Evolutionary conservation across 371 early-diverging fungal genomes (phyloP), one percentile per base, ranked within the genome.

Genomic region (Encephalitozoon intestinalis): DNA sequence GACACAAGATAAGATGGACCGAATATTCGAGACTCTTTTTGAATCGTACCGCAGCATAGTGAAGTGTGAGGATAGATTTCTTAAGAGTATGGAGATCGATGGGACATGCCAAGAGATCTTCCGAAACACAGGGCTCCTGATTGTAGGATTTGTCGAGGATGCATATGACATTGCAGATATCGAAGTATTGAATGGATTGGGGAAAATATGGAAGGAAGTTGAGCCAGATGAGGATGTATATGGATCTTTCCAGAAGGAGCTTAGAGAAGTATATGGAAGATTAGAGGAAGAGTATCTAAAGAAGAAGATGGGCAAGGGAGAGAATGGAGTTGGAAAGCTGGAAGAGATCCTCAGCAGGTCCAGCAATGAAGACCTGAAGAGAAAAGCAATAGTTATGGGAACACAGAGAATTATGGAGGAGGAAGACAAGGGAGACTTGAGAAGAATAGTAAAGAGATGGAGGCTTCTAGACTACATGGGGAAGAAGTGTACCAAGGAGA

Each of bases 61-160:
- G 44, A 50, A 43, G 25, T 63, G 77, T 3, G 81, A 80, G 63
- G 11, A 25, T 2, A 69, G 75, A 28, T 80, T 77, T 28, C 18
- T 73, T 5, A 21, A 34, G 11, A 53, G 15, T 25, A 73, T 76
- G 74, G 28, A 15, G 9, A 44, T 73, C 34, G 44, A 63, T 4
- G 40, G 26, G n/a, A 69, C 71, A 30, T 8, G 34, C 3, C 4
- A 3, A 18, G 54, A 70, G 28, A 76, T 80, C n/a, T 80, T 80
- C 54, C 50, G 23, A 26, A 52, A 46, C 31, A 26, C 28, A 0
- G 63, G 49, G 31, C 12, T 39, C 12, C 8, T 69, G 30, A 41
- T 80, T 52, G 12, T 65, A 8, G 71, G 73, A 37, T 80, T 80
- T 70, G 30, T 80, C 30, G 70, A 77, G 34, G 63, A 76, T 52